Base-by-base conservation (phyloP, 768 basidiomycete genomes). In the Clitopilus passeckerianus region DNA sequence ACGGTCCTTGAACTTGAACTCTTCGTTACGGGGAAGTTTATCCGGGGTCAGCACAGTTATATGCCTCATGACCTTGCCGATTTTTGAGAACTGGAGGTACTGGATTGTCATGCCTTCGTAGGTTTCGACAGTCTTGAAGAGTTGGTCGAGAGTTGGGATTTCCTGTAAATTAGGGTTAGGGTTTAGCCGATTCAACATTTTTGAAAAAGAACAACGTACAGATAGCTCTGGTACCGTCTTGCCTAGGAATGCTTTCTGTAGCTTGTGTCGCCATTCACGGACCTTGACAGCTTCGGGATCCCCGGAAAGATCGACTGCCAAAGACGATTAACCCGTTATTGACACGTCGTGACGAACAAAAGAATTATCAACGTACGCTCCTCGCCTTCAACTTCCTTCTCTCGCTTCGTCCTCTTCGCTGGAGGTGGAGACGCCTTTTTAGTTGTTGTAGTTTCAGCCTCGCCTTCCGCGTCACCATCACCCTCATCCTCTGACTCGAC, bases 1-100 rank as follows among this genome's bases (percentile, higher is more conserved):
- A 27, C 89, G 82, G 15, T 83, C 80, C 52, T 80, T 80, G 75
- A 91, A 86, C 61, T 83, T 76, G 74, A 81, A 74, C 52, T 74
- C 67, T 1, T 53, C 81, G 65, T 89, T 84, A 34, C 80, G 71
- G 2, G 89, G 86, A 24, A 91, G 79, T 60, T 72, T 77, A 18
- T 75, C 73, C 20, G 72, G 67, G 9, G 68, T 56, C 5, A 88
- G 75, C 6, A 78, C 73, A 30, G 84, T 74, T 64, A 92, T 89
- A 71, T 89, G 88, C 64, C 89, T 86, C 87, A 92, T 89, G 34
- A 92, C 90, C 75, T 86, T 86, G 70, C 81, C 83, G 62, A 88
- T 86, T 71, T 88, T 88, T 61, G 89, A 89, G 71, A 83, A 84
- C 80, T 88, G 73, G 58, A 93, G 81, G 67, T 90, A 87, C 55